These are phyloP conservation scores for Aquilaria malaccensis DNA, from an alignment of 345 rosid genomes.

Conservation along the genomic window DNA sequence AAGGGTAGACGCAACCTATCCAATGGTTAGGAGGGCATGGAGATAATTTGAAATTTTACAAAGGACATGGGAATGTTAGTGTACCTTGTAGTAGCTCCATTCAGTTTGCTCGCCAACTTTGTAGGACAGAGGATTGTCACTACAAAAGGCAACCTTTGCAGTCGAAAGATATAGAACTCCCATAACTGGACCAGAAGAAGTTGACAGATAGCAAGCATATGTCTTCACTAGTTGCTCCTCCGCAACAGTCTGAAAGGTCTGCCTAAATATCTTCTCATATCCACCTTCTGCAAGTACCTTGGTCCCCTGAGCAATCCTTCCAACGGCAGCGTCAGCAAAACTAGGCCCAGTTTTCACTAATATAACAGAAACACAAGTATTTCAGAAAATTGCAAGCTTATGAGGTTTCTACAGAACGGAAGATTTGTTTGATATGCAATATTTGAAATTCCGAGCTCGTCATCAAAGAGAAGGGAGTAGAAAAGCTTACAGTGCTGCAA, in stretches of 20 bases:
- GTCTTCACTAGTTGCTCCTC: slow-evolving; percentile 75
- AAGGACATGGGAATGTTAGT: background rate
- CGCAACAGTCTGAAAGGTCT: slow-evolving; percentile 65
- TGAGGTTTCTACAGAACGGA: too few relatives aligned
- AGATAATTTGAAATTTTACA: background rate
- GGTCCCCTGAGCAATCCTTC: slow-evolving; percentile 87
- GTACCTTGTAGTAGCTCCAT: slow-evolving; percentile 92
- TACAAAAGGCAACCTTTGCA: slow-evolving; percentile 72
- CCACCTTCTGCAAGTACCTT: slow-evolving; percentile 97
- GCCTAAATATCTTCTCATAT: slow-evolving; percentile 75
- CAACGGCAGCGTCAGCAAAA: slow-evolving; percentile 86
- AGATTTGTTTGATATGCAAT: too few relatives aligned
- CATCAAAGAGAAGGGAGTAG: background rate
- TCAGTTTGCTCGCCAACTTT: slow-evolving; percentile 60
- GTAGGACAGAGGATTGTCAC: slow-evolving; percentile 80
- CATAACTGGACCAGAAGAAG: slow-evolving; percentile 97
- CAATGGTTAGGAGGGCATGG: too few relatives aligned
- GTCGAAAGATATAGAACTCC: slow-evolving; percentile 80
- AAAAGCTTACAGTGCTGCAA: slow-evolving; percentile 71
- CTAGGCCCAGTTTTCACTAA: slow-evolving; percentile 94
- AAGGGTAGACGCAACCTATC: too few relatives aligned
- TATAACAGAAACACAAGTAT: background rate
- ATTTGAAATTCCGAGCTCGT: background rate
- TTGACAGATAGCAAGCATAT: slow-evolving; percentile 86
- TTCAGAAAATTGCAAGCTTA: too few relatives aligned